Base-by-base conservation (phyloP, 2,329 filamentous ascomycete genomes). In the Canariomyces notabilis region DNA sequence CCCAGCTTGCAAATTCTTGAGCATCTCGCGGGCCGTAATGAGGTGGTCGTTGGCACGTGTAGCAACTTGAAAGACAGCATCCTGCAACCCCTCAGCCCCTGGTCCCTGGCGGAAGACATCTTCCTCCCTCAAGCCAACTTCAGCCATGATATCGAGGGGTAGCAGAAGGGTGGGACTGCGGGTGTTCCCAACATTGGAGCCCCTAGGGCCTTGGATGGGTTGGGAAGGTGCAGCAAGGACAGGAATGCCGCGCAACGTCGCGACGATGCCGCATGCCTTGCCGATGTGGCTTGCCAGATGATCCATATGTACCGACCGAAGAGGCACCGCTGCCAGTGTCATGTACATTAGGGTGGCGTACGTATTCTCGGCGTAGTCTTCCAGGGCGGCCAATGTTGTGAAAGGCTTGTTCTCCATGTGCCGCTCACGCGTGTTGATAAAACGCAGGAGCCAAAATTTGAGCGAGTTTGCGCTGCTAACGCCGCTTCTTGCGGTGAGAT, bases 1-100 rank as follows among this genome's bases (percentile, higher is more conserved):
- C 2, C 89, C 88, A 4, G 80, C 82, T 44, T 80, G 80, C 16
- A 95, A 69, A 58, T 87, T 88, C 60, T 82, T 83, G 50, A 97
- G 67, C 89, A 98, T 95, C 64, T 95, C 88, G 49, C 89, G 76
- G 2, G 87, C 91, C 0, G 91, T 97, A 56, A 96, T 95, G 26
- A 98, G 73, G 66, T 98, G 93, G 63, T 98, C 93, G 61, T 94
- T 94, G 6, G 93, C 93, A 31, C 91, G 80, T 0, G 93, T 98
- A 0, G 93, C 93, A 12, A 98, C 88, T 4, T 81, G 77, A 66
- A 97, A 98, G 1, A 97, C 81, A 3, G 90, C 91, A 65, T 98
- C 91, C 50, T 86, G 82, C 15, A 97, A 73, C 0, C 90, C 90
- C 0, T 80, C 74, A 0, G 91, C 91, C n/a, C 79, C 70, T 0